Base-by-base conservation (phyloP, 768 basidiomycete genomes). In the Amanita inopinata region DNA sequence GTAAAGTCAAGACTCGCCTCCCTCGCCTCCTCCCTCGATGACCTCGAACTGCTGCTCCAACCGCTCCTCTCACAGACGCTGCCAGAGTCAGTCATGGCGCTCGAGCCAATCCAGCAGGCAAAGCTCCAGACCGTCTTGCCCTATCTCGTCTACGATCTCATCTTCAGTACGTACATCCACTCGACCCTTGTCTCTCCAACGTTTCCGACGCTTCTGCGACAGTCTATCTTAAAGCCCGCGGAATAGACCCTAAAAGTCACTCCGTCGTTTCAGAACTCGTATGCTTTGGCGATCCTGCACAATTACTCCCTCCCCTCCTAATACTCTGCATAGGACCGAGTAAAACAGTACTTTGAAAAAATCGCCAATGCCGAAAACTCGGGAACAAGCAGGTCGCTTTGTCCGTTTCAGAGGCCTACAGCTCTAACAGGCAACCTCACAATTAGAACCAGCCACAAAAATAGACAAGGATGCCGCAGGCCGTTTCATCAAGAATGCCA, bases 401-500 rank as follows among this genome's bases (percentile, higher is more conserved):
- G 12, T 38, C 18, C 24, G 33, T 40, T 41, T 27, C 23, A 28
- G 9, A 10, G 28, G 27, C 34, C 23, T 32, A 43, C 33, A 15
- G 38, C 40, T 31, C 37, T 43, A 24, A 38, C 14, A 33, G 44
- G 28, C 30, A 22, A 42, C 46, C 17, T 28, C 25, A 6, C 22
- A 35, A 35, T 23, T 52, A 73, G 72, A 63, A 46, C 61, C 61
- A 36, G 55, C 31, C 10, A 33, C 58, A 23, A 64, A 66, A n/a
- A 59, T 91, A 46, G 88, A 92, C 71, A 85, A 83, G 58, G 77
- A 65, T 17, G 88, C 84, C 9, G 88, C 88, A 1, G 64, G 66
- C 33, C 77, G 89, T 22, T 92, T 92, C 61, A 91, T 92, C 58
- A 84, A 81, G 59, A 72, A 84, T 56, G 84, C 86, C 20, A 86